Base-by-base conservation (phyloP, 148 eudicot genomes). In the Bassia scoparia region DNA sequence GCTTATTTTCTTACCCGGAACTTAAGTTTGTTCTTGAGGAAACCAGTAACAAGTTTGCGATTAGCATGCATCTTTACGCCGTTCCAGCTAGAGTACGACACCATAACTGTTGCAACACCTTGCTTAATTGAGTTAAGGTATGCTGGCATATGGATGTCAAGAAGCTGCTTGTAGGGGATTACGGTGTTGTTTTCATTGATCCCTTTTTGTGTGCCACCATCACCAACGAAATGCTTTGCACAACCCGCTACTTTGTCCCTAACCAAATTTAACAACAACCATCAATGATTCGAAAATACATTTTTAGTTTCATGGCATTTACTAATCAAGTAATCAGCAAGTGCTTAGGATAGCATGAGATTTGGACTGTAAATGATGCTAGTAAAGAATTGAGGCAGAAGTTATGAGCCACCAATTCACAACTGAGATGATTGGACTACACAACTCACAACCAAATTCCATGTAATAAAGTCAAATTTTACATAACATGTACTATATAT, bases 191-290 rank as follows among this genome's bases (percentile, higher is more conserved):
- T 84, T 77, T 89, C 94, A 30, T 89, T 78, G 49, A 89, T 86
- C 10, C 94, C 94, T 20, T 80, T 78, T 37, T 83, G 81, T 1
- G 95, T 89, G 30, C 95, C 95, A n/a, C 95, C 95, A 41, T 89
- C 91, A 50, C 91, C 94, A 56, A 89, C 90, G 72, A 87, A 89
- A 82, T 89, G 94, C 82, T 89, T 89, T 21, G 92, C 92, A 77
- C 92, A 88, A n/a, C 83, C 92, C 13, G 88, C 92, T 30, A 88
- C 89, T 21, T 70, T 84, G 50, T 61, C 77, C 89, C 92, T 88
- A 23, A 34, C 15, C 68, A 67, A 44, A 35, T 41, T 41, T 31
- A 49, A 56, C 44, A 30, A 43, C 64, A 59, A 34, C 10, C 3
- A 54, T 63, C 27, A 23, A 23, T 65, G 0, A 37, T 16, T 27